phyloP scores from a whole-genome alignment of 1,284 basidiomycete species.

The Puccinia coronata region DNA sequence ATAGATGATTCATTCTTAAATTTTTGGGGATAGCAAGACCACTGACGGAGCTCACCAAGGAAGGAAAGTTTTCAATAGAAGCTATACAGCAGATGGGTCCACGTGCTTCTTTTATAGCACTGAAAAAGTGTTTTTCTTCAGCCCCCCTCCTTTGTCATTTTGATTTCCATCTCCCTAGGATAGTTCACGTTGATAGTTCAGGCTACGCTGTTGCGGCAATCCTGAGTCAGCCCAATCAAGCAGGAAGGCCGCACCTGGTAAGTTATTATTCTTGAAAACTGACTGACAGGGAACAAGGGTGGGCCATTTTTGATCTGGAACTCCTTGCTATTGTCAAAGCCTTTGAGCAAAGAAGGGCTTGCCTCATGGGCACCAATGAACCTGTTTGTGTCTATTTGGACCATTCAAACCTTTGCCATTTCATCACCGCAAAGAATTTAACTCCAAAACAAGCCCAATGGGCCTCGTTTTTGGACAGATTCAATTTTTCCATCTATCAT shows the following conservation, averaged over 20 bases:
- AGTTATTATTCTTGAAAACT: too few relatives aligned
- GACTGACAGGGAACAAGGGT: too few relatives aligned
- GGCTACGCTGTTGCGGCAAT: conserved; percentile 7
- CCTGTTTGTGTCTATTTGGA: conserved; percentile 2
- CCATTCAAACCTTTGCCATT: conserved; percentile 24
- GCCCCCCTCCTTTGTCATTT: conserved; percentile 1
- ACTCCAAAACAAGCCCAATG: conserved; percentile 5
- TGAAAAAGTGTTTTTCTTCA: neutral
- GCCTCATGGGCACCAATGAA: too few relatives aligned
- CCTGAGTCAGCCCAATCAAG: neutral
- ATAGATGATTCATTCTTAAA: neutral
- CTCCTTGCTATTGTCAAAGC: neutral
- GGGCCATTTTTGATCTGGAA: conserved; percentile 16
- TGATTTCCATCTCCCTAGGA: neutral
- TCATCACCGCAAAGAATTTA: neutral
- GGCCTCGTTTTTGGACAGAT: neutral
- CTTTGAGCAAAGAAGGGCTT: neutral
- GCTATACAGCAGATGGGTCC: neutral
- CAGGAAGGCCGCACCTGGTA: neutral
- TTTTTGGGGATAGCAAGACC: neutral
- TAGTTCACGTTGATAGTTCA: conserved; percentile 24
- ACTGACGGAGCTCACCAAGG: neutral
- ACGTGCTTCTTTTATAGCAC: neutral
- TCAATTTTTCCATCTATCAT: conserved; percentile 16
- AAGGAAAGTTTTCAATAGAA: neutral